Conservation (phyloP, 129 eudicot species). For the Glebionis coronaria region DNA sequence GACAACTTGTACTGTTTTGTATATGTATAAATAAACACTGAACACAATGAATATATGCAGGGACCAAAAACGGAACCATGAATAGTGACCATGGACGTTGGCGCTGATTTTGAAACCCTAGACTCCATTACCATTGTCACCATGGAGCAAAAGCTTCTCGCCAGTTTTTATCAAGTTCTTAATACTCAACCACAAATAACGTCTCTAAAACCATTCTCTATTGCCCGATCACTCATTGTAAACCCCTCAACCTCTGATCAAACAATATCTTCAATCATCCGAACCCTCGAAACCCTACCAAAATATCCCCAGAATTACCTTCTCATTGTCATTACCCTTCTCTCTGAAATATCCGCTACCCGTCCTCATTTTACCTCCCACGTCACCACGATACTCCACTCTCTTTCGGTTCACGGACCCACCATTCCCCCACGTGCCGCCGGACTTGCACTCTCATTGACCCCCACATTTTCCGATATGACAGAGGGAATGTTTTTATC, state of each 20-base stretch:
- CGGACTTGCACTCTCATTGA: conserved; percentile 50
- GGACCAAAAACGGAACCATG: no score
- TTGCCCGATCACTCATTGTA: conserved; percentile 51
- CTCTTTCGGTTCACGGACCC: conserved; percentile 34
- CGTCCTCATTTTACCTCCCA: conserved; percentile 41
- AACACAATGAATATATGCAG: no score
- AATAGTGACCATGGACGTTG: no score
- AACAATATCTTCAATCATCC: conserved; percentile 51
- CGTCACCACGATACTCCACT: conserved; percentile 34
- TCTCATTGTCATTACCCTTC: conserved; percentile 52
- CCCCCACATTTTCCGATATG: conserved; percentile 9
- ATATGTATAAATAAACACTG: no score
- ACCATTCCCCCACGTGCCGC: conserved; percentile 35
- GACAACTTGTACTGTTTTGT: no score
- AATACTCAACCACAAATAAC: conserved; percentile 6
- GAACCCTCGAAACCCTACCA: conserved; percentile 41
- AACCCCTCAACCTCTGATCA: conserved; percentile 60
- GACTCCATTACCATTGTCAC: not conserved
- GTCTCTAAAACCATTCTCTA: conserved; percentile 30
- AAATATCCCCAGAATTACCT: conserved; percentile 15
- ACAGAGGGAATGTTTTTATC: conserved; percentile 44
- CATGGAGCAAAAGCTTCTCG: conserved; percentile 49
- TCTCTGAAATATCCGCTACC: conserved; percentile 39
- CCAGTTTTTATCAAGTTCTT: conserved; percentile 13
- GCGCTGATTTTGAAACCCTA: no score